Conservation (phyloP, 2,329 filamentous ascomycete genomes). For the Xylariomycetidae sp. region DNA sequence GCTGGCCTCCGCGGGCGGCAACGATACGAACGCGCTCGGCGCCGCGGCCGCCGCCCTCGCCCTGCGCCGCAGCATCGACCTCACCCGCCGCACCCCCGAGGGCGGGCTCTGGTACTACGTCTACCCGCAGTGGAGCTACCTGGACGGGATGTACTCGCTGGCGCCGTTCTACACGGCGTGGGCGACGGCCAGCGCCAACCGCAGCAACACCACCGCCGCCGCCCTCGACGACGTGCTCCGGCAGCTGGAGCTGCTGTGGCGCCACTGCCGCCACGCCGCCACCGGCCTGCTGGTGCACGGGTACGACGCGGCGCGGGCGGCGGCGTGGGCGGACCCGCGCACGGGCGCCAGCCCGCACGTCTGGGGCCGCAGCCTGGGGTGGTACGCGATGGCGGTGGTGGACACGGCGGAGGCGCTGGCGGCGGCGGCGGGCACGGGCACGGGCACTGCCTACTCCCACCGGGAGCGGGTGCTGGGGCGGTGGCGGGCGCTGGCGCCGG, state of each 20-base stretch:
- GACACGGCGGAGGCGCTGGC: slow-evolving; percentile 28
- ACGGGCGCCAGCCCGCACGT: slow-evolving; percentile 32
- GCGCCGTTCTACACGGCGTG: slow-evolving; percentile 33
- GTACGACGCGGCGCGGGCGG: slow-evolving; percentile 28
- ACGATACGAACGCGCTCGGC: slow-evolving; percentile 5
- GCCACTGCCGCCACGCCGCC: slow-evolving; percentile 14
- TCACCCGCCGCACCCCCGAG: slow-evolving; percentile 27
- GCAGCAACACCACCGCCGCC: slow-evolving; percentile 1
- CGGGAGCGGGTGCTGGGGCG: slow-evolving; percentile 11
- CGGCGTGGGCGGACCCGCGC: slow-evolving; percentile 28
- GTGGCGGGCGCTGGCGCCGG: slow-evolving; percentile 16
- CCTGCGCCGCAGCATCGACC: slow-evolving; percentile 22
- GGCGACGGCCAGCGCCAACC: slow-evolving; percentile 14
- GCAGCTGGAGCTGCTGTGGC: slow-evolving; percentile 26
- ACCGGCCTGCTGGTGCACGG: slow-evolving; percentile 29
- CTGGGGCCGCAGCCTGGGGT: slow-evolving; percentile 32
- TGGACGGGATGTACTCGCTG: slow-evolving; percentile 47
- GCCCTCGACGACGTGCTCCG: slow-evolving; percentile 21
- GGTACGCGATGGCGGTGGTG: slow-evolving; percentile 31
- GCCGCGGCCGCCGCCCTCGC: slow-evolving; percentile 14
- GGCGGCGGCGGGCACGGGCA: slow-evolving; percentile 3
- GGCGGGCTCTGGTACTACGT: slow-evolving; percentile 32
- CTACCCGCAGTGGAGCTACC: slow-evolving; percentile 46
- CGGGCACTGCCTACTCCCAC: slow-evolving; percentile 3
- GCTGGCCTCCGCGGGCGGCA: slow-evolving; percentile 8